phyloP scores from a whole-genome alignment of 352 stramenopile genomes.

The Bremia lactucae region DNA sequence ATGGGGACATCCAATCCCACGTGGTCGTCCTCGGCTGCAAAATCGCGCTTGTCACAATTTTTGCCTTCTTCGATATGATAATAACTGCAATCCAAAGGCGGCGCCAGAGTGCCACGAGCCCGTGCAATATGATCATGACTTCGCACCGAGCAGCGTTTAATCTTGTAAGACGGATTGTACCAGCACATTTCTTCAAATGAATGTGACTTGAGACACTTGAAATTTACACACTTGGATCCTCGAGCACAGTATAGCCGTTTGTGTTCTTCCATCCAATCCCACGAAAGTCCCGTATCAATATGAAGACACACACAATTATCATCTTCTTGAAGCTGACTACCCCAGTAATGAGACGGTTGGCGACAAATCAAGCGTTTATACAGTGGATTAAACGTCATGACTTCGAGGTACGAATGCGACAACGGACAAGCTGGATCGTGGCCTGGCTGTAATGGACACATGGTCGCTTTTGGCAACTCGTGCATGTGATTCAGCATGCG shows the following conservation, averaged over 20 bases:
- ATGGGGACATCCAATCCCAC: conserved; percentile 28
- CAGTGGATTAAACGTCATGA: conserved; percentile 43
- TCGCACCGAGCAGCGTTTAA: conserved; percentile 26
- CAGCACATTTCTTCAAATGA: conserved; percentile 38
- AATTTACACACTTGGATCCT: conserved; percentile 23
- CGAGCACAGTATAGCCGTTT: conserved; percentile 25
- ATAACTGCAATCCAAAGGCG: conserved; percentile 22
- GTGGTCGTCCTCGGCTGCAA: conserved; percentile 24
- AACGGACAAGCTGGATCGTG: conserved; percentile 19
- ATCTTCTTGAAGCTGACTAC: conserved; percentile 29
- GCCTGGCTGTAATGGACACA: conserved; percentile 21
- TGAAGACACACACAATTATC: conserved; percentile 34
- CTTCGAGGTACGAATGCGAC: conserved; percentile 37
- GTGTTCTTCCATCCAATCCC: conserved; percentile 30
- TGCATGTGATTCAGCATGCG: conserved; percentile 46
- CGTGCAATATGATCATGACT: conserved; percentile 22
- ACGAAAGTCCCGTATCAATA: conserved; percentile 30
- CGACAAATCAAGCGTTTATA: conserved; percentile 38
- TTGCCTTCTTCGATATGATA: conserved; percentile 30
- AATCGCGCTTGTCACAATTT: conserved; percentile 24
- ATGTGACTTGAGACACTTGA: conserved; percentile 32
- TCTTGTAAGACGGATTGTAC: conserved; percentile 41
- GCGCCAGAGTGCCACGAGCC: conserved; percentile 15
- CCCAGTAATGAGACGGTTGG: conserved; percentile 33
- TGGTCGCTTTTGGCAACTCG: conserved; percentile 28